A percentile compares a stretch with the other conserved stretches of the same genome.
phyloP scores from a whole-genome alignment of 208 protist genomes.

The Wallacemonas sp. region DNA sequence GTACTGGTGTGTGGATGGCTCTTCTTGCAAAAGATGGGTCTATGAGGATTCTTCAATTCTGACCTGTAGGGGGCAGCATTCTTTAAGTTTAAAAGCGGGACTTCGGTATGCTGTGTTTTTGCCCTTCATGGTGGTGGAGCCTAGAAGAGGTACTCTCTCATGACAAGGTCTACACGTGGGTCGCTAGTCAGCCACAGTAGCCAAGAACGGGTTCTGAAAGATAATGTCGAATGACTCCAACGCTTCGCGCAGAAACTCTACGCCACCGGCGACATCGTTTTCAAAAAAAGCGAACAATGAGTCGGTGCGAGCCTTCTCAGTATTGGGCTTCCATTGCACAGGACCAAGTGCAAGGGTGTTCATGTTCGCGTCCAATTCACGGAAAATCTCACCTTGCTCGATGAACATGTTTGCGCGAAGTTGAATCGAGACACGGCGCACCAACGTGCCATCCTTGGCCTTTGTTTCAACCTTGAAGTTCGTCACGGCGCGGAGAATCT shows the following conservation, averaged over 20 bases:
- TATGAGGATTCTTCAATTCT: too few relatives aligned
- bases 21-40: too few relatives aligned
- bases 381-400: constrained; percentile 55
- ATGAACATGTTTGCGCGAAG: constrained; percentile 75
- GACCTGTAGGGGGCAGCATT: too few relatives aligned
- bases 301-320: constrained; percentile 55
- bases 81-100: too few relatives aligned
- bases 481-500: constrained; percentile 70
- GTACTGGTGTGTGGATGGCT: too few relatives aligned
- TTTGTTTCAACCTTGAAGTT: constrained; percentile 53
- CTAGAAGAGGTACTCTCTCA: too few relatives aligned
- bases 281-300: constrained; percentile 83
- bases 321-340: constrained; percentile 79
- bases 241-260: constrained; percentile 36
- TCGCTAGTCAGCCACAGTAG: constrained; percentile 27
- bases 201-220: constrained; percentile 79
- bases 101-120: too few relatives aligned
- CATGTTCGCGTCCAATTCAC: constrained; percentile 50
- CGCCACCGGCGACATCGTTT: constrained; percentile 17
- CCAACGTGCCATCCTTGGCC: constrained; percentile 38
- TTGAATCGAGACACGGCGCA: constrained; percentile 47
- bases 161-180: too few relatives aligned
- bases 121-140: too few relatives aligned
- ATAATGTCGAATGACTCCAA: constrained; percentile 66
- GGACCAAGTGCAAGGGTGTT: constrained; percentile 52